A percentile compares a stretch with the other conserved stretches of the same genome.
phyloP scores from a whole-genome alignment of 495 filamentous ascomycete genomes.

The Talaromyces liani region DNA sequence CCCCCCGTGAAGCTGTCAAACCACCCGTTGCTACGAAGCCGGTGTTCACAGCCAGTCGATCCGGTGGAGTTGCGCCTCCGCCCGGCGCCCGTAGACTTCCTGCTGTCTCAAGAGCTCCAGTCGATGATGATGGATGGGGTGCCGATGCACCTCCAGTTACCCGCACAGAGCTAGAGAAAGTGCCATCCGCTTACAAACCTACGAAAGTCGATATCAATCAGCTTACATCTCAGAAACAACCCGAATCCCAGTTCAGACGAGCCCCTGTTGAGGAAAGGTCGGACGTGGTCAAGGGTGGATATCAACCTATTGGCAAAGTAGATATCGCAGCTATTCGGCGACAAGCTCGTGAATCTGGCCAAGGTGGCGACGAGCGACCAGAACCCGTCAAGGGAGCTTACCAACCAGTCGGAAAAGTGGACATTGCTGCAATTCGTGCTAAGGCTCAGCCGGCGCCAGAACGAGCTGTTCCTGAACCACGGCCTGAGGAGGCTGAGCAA shows the following conservation, averaged over 20 bases:
- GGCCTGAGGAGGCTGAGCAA: constrained; percentile 25
- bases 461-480: constrained; percentile 33
- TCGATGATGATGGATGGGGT: constrained; percentile 84
- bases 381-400: constrained; percentile 83
- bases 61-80: constrained; percentile 61
- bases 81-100: constrained; percentile 38
- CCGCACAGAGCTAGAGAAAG: constrained; percentile 84
- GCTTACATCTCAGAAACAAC: constrained; percentile 59
- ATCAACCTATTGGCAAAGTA: constrained; percentile 93
- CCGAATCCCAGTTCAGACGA: constrained; percentile 48
- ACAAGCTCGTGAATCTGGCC: constrained; percentile 61
- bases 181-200: constrained; percentile 84
- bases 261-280: constrained; percentile 24
- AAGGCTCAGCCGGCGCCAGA: constrained; percentile 60
- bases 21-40: constrained; percentile 78
- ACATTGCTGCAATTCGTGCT: constrained; percentile 86
- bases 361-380: constrained; percentile 64
- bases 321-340: constrained; percentile 85
- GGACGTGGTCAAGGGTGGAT: constrained; percentile 79
- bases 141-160: constrained; percentile 86
- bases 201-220: constrained; percentile 87
- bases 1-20: constrained; percentile 42
- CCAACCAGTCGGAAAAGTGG: constrained; percentile 87
- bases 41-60: constrained; percentile 75
- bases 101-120: constrained; percentile 37